These are phyloP conservation scores for Didymella glomerata DNA, from an alignment of 2,329 filamentous ascomycete genomes.

Conservation along the genomic window DNA sequence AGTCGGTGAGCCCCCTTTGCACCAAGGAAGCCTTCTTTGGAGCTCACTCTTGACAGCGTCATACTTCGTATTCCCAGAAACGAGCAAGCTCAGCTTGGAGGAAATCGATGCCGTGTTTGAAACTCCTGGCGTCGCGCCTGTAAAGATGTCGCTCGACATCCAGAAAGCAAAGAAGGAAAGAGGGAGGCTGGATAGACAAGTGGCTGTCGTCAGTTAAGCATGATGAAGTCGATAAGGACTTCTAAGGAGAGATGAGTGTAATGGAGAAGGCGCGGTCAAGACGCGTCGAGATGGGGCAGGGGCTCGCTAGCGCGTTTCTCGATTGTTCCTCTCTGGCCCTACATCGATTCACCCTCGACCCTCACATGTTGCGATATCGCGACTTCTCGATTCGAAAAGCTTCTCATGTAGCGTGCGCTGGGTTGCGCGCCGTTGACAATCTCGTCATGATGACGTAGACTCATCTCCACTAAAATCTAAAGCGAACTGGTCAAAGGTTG, in stretches of 20 bases:
- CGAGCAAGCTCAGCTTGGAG: conserved; percentile 60
- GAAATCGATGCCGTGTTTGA: conserved; percentile 68
- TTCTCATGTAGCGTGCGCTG: neutral
- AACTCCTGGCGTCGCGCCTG: conserved; percentile 53
- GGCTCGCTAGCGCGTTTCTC: conserved; percentile 1
- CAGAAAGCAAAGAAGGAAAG: conserved; percentile 31
- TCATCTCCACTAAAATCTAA: neutral
- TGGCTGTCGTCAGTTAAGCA: conserved; percentile 1
- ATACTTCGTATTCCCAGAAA: conserved; percentile 64
- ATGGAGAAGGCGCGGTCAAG: neutral
- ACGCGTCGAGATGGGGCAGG: neutral
- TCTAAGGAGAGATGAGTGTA: neutral
- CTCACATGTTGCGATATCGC: neutral
- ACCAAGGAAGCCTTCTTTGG: neutral
- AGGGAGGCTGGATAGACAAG: conserved; percentile 15
- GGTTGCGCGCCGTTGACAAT: neutral
- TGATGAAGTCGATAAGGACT: neutral
- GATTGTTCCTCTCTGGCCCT: neutral
- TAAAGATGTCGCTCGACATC: conserved; percentile 50
- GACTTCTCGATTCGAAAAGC: neutral
- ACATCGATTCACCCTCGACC: neutral
- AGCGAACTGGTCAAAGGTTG: neutral
- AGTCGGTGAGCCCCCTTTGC: conserved; percentile 25
- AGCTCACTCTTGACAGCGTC: conserved; percentile 34
- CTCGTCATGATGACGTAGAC: neutral